These are phyloP conservation scores for Escallonia herrerae DNA, from an alignment of 129 eudicot genomes.

Conservation along the genomic window DNA sequence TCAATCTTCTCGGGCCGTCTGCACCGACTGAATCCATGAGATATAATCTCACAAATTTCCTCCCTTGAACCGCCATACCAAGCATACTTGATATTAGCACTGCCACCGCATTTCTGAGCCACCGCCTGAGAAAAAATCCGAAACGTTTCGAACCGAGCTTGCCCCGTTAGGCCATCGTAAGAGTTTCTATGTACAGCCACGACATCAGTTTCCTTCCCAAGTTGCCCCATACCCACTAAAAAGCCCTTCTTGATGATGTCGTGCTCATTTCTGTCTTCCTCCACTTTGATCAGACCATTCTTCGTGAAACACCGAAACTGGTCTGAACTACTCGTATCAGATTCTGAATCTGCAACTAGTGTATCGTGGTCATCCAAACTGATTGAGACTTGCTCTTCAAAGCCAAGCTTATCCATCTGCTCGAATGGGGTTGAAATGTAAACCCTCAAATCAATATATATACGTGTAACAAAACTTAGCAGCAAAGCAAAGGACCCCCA, in stretches of 20 bases:
- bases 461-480: too few relatives aligned
- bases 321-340: not conserved
- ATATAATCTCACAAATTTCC: constrained; percentile 9
- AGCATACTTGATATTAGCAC: constrained; percentile 16
- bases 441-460: too few relatives aligned
- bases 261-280: not conserved
- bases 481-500: too few relatives aligned
- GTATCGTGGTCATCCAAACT: constrained; percentile 7
- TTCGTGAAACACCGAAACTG: not conserved
- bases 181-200: constrained; percentile 11
- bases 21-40: constrained; percentile 20
- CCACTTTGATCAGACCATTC: constrained; percentile 4
- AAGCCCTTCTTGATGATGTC: constrained; percentile 5
- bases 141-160: constrained; percentile 14
- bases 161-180: constrained; percentile 1
- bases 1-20: not conserved
- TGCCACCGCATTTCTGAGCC: constrained; percentile 15
- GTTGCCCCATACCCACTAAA: constrained; percentile 14
- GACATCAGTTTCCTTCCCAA: not conserved
- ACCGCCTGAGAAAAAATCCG: constrained; percentile 19
- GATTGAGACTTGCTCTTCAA: constrained; percentile 16
- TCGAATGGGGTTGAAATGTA: not conserved
- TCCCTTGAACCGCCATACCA: constrained; percentile 32
- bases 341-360: not conserved
- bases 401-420: not conserved